These are phyloP conservation scores for Nemania sp. DNA, from an alignment of 2,329 filamentous ascomycete genomes.

Conservation along the genomic window DNA sequence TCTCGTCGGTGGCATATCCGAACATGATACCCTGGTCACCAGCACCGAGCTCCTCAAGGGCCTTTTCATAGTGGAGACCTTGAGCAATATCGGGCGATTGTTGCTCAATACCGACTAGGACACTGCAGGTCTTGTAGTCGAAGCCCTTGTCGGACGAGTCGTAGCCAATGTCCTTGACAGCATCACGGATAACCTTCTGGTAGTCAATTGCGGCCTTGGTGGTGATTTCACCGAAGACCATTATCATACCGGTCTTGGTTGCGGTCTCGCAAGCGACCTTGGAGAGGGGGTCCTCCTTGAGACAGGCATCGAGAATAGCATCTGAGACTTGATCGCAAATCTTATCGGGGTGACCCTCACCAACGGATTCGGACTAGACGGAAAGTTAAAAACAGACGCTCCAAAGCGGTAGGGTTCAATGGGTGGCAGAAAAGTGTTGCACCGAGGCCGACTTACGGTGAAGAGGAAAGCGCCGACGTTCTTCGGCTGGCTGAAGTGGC, in stretches of 20 bases:
- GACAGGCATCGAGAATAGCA: constrained; percentile 97
- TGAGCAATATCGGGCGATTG: constrained; percentile 99
- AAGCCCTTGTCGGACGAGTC: constrained; percentile 98
- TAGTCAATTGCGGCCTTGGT: constrained; percentile 97
- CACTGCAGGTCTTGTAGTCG: constrained; percentile 99
- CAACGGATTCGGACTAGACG: constrained; percentile 82
- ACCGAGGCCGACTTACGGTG: constrained; percentile 67
- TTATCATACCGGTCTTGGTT: constrained; percentile 99
- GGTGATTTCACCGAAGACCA: constrained; percentile 99
- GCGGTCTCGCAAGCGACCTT: constrained; percentile 99
- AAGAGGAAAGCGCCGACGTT: constrained; percentile 83
- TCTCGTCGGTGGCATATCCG: constrained; percentile 99
- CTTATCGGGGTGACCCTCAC: constrained; percentile 95
- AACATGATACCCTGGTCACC: constrained; percentile 99
- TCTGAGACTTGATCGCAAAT: constrained; percentile 99
- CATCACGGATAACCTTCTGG: constrained; percentile 94
- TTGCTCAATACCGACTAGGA: constrained; percentile 98
- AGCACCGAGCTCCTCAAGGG: constrained; percentile 95
- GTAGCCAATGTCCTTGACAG: constrained; percentile 99
- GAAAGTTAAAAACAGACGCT: constrained; percentile 37
- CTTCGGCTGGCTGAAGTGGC: constrained; percentile 58
- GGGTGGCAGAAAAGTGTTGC: not conserved
- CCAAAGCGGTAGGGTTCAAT: constrained; percentile 7
- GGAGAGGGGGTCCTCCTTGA: constrained; percentile 93
- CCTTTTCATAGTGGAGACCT: constrained; percentile 98